phyloP scores from a whole-genome alignment of 805 yeast species.

The Spathaspora arborariae region DNA sequence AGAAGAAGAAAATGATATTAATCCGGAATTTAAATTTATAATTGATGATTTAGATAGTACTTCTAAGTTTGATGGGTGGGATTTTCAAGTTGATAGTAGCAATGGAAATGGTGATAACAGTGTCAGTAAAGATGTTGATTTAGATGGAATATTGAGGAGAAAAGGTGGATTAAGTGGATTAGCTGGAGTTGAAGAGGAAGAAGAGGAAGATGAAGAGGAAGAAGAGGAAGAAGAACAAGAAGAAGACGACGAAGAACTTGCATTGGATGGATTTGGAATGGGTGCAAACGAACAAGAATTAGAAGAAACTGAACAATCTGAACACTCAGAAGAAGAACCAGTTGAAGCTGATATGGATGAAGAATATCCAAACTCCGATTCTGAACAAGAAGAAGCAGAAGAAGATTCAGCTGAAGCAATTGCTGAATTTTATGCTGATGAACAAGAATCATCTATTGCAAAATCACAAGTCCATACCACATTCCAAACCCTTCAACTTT shows the following conservation, averaged over 20 bases:
- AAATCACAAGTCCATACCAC: slow-evolving; percentile 51
- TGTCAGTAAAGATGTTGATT: slow-evolving; percentile 63
- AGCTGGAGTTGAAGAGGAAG: slow-evolving; percentile 50
- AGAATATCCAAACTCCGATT: slow-evolving; percentile 27
- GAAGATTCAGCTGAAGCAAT: slow-evolving; percentile 80
- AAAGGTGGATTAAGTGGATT: slow-evolving; percentile 83
- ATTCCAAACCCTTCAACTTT: slow-evolving; percentile 74
- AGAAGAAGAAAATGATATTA: slow-evolving; percentile 49
- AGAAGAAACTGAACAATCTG: slow-evolving; percentile 32
- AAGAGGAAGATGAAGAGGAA: slow-evolving; percentile 29
- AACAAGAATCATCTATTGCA: slow-evolving; percentile 42
- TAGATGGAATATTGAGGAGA: slow-evolving; percentile 81
- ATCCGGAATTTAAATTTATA: slow-evolving; percentile 72
- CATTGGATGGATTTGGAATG: slow-evolving; percentile 44
- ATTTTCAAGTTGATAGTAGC: slow-evolving; percentile 54
- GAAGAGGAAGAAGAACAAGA: slow-evolving; percentile 25
- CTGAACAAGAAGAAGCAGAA: slow-evolving; percentile 13
- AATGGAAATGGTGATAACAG: slow-evolving; percentile 16
- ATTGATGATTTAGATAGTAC: slow-evolving; percentile 53
- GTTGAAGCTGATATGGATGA: slow-evolving; percentile 27
- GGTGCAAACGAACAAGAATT: slow-evolving; percentile 31
- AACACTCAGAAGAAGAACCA: slow-evolving; percentile 16
- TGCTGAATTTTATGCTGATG: slow-evolving; percentile 71
- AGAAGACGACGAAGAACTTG: slow-evolving; percentile 21
- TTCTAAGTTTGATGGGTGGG: slow-evolving; percentile 71